phyloP scores from a whole-genome alignment of 768 basidiomycete genomes.

The Boletus insuetus region DNA sequence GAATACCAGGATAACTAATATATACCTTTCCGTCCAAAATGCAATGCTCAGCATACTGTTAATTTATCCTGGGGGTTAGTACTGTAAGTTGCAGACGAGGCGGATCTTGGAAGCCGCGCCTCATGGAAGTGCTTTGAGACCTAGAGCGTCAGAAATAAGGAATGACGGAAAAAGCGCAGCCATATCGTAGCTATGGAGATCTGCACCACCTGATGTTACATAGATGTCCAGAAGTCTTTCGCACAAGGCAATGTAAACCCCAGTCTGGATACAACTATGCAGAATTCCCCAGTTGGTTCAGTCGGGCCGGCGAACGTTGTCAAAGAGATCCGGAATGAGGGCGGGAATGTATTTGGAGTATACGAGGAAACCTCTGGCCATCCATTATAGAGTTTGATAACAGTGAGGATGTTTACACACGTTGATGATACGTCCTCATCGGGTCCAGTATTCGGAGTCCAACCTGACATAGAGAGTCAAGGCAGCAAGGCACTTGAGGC shows the following conservation, averaged over 20 bases:
- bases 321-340: conserved; percentile 5
- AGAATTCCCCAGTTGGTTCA: conserved; percentile 2
- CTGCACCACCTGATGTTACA: conserved; percentile 3
- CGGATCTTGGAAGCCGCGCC: not conserved
- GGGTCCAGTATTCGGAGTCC: conserved; percentile 8
- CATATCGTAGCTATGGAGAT: conserved; percentile 7
- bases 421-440: conserved; percentile 9
- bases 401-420: conserved; percentile 17
- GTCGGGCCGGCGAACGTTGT: conserved; percentile 9
- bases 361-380: conserved; percentile 2
- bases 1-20: not conserved
- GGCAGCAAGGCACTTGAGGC: conserved; percentile 2
- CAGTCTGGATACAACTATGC: too few species aligned
- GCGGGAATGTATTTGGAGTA: conserved; percentile 7
- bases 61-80: too few species aligned
- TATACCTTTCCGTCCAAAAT: not conserved
- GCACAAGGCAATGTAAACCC: conserved; percentile 8
- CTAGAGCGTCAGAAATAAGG: conserved; percentile 6
- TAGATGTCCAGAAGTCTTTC: conserved; percentile 1
- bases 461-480: conserved; percentile 10
- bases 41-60: not conserved
- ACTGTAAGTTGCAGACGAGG: not conserved
- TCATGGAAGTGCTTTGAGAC: conserved; percentile 7
- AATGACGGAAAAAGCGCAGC: not conserved
- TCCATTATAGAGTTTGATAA: conserved; percentile 17